Evolutionary conservation across 2,329 filamentous ascomycete genomes (phyloP).

Genomic region (Colletotrichum lini): DNA sequence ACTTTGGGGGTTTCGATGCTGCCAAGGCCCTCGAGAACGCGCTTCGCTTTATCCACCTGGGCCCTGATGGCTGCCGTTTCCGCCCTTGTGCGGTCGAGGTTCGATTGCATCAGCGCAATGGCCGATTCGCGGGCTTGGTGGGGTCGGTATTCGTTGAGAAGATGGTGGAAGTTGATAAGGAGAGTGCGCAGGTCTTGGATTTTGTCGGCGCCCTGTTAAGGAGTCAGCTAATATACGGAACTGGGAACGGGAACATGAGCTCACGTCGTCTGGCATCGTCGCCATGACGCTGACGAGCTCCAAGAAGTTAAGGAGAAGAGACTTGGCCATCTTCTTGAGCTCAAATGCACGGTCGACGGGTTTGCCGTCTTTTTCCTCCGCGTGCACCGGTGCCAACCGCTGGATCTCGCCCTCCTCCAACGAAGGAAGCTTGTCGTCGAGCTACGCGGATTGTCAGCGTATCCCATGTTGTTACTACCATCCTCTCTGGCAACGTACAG

Average conservation of each 20-base stretch:
- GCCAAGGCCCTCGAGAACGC: constrained; percentile 78
- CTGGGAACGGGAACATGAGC: constrained; percentile 28
- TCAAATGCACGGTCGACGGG: constrained; percentile 76
- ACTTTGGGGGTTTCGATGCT: constrained; percentile 58
- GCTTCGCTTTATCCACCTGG: constrained; percentile 80
- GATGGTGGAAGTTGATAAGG: constrained; percentile 91
- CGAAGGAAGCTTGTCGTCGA: constrained; percentile 74
- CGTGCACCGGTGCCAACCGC: constrained; percentile 54
- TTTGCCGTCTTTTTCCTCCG: constrained; percentile 64
- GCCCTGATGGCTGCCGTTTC: constrained; percentile 80
- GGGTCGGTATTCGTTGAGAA: constrained; percentile 94
- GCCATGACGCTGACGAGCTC: constrained; percentile 83
- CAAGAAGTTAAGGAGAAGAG: constrained; percentile 88
- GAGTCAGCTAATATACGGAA: not conserved
- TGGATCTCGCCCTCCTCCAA: constrained; percentile 80
- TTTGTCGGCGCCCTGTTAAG: constrained; percentile 74
- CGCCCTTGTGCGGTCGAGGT: constrained; percentile 78
- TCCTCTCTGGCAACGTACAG: constrained; percentile 50
- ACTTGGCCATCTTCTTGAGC: constrained; percentile 85
- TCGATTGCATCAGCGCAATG: constrained; percentile 89
- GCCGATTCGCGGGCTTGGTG: constrained; percentile 92
- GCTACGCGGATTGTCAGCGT: constrained; percentile 51
- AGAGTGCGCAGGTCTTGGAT: constrained; percentile 84
- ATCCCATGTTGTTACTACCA: no score
- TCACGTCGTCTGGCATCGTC: constrained; percentile 71